These are phyloP conservation scores for Colletotrichum lini DNA, from an alignment of 2,329 filamentous ascomycete genomes.

Conservation along the genomic window DNA sequence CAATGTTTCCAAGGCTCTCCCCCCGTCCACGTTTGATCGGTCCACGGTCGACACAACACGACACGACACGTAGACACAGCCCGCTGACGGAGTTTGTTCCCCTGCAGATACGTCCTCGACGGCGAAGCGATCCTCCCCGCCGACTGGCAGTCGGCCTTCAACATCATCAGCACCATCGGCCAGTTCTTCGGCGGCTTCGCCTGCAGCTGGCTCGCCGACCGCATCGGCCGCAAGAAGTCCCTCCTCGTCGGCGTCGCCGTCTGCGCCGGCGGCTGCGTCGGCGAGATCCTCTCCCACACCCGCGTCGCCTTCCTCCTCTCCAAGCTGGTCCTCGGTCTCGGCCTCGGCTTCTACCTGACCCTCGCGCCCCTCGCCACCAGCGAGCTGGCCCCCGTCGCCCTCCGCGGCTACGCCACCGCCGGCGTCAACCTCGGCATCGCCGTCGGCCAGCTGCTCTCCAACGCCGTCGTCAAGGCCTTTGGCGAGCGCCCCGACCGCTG, in stretches of 20 bases:
- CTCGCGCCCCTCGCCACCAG: constrained; percentile 72
- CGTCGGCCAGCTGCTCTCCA: constrained; percentile 71
- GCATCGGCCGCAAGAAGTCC: constrained; percentile 60
- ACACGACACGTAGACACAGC: neutral
- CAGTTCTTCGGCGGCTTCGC: constrained; percentile 69
- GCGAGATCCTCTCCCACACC: constrained; percentile 73
- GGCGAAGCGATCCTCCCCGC: constrained; percentile 46
- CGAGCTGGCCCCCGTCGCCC: constrained; percentile 71
- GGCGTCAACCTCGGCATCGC: constrained; percentile 75
- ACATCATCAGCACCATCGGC: constrained; percentile 69
- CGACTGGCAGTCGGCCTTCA: constrained; percentile 62
- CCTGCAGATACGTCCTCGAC: constrained; percentile 31
- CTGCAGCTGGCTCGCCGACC: constrained; percentile 62
- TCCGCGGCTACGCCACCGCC: constrained; percentile 70
- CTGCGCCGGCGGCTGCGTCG: constrained; percentile 69
- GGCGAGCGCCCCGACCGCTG: constrained; percentile 58
- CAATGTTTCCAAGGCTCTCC: neutral
- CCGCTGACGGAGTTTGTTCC: constrained; percentile 26
- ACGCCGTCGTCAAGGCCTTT: constrained; percentile 61
- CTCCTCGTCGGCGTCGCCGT: constrained; percentile 60
- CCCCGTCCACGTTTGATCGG: too few species aligned
- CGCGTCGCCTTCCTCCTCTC: constrained; percentile 70
- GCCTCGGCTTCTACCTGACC: constrained; percentile 72
- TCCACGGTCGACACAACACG: too few species aligned
- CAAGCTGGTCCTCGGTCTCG: constrained; percentile 72